Percentiles rank a stretch among this genome's conserved stretches.
phyloP scores from a whole-genome alignment of 768 basidiomycete genomes.

The Xerocomus spinulosus region DNA sequence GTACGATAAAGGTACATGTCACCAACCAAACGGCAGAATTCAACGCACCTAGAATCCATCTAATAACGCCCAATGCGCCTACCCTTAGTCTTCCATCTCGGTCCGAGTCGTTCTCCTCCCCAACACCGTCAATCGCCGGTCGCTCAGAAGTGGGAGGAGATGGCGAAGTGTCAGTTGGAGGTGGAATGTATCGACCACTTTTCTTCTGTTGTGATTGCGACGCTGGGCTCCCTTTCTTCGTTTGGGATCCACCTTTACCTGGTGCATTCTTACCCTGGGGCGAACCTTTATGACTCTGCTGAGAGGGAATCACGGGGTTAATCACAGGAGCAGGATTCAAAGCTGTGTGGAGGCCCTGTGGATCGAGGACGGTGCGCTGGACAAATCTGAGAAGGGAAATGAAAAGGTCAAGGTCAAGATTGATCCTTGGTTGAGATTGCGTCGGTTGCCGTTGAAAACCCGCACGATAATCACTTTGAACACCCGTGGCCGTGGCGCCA shows the following conservation, averaged over 20 bases:
- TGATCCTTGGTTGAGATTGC: slow-evolving; percentile 17
- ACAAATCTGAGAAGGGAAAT: slow-evolving; percentile 46
- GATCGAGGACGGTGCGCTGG: slow-evolving; percentile 56
- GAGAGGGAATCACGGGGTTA: slow-evolving; percentile 11
- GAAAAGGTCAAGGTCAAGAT: slow-evolving; percentile 31
- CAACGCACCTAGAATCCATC: slow-evolving; percentile 58
- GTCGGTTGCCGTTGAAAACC: not conserved
- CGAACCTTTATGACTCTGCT: slow-evolving; percentile 7
- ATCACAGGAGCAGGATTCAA: slow-evolving; percentile 62
- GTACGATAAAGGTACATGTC: not conserved
- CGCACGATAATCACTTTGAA: not conserved
- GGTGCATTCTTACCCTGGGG: slow-evolving; percentile 11
- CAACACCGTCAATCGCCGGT: slow-evolving; percentile 30
- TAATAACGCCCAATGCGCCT: slow-evolving; percentile 60
- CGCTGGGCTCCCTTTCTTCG: slow-evolving; percentile 16
- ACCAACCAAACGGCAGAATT: slow-evolving; percentile 3
- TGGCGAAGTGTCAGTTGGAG: slow-evolving; percentile 31
- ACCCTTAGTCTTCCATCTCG: slow-evolving; percentile 65
- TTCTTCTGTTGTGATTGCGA: slow-evolving; percentile 29
- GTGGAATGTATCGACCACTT: slow-evolving; percentile 29
- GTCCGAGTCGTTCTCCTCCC: slow-evolving; percentile 67
- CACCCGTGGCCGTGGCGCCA: not conserved
- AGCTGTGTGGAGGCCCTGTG: slow-evolving; percentile 49
- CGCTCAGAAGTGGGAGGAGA: slow-evolving; percentile 19
- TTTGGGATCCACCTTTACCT: slow-evolving; percentile 5